Evolutionary conservation across 2,329 filamentous ascomycete species (phyloP).

Genomic region (Chaetoscypha palmicola): DNA sequence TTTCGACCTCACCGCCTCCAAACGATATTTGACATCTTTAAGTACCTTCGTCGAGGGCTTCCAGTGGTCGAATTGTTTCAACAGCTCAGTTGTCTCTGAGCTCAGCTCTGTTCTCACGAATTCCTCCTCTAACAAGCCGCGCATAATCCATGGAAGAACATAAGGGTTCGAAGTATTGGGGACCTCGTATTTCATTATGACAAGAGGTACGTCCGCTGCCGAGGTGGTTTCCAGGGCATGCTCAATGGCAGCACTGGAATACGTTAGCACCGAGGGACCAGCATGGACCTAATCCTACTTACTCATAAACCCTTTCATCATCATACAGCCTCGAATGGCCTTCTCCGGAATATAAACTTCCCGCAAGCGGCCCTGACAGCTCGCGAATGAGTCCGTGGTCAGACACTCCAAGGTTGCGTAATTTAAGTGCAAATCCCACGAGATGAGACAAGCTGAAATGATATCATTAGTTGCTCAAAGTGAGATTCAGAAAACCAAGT

Average conservation of each 20-base stretch:
- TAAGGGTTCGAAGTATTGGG: conserved; percentile 67
- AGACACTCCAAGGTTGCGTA: conserved; percentile 85
- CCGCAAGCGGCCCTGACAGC: conserved; percentile 78
- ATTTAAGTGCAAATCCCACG: conserved; percentile 85
- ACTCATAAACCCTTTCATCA: conserved; percentile 77
- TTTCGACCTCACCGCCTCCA: conserved; percentile 87
- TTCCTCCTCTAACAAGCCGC: conserved; percentile 85
- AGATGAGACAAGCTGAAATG: conserved; percentile 66
- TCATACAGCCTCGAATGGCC: conserved; percentile 93
- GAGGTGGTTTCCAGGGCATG: conserved; percentile 67
- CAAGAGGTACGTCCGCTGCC: conserved; percentile 41
- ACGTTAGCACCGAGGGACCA: background rate
- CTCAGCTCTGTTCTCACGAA: conserved; percentile 76
- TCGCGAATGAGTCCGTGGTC: conserved; percentile 93
- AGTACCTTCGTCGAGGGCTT: conserved; percentile 82
- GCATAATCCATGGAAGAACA: conserved; percentile 90
- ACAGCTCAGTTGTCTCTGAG: conserved; percentile 67
- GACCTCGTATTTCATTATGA: conserved; percentile 44
- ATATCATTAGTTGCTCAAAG: background rate
- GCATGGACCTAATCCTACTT: conserved; percentile 28
- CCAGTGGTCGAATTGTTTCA: conserved; percentile 92
- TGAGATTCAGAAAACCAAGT: background rate
- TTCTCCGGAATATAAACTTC: conserved; percentile 84
- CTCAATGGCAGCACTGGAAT: conserved; percentile 54
- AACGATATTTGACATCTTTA: conserved; percentile 90